phyloP scores from a whole-genome alignment of 1,139 yeast species.

The Ogataea hybrid region DNA sequence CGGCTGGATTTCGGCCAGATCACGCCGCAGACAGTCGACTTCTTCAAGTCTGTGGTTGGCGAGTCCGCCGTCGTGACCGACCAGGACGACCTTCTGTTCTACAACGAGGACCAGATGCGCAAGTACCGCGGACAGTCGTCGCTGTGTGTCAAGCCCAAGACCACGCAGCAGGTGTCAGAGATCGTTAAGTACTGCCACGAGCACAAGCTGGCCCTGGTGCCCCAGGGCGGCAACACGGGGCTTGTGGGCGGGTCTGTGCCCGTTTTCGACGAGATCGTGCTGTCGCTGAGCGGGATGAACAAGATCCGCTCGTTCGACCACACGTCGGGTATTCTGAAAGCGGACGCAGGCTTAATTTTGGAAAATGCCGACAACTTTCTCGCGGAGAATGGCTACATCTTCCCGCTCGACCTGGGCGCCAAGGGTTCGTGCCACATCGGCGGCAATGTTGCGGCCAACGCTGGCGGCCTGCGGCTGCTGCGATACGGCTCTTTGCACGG shows the following conservation, averaged over 20 bases:
- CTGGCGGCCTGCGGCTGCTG: conserved; percentile 88
- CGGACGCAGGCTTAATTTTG: conserved; percentile 88
- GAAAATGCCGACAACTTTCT: conserved; percentile 82
- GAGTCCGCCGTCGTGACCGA: conserved; percentile 48
- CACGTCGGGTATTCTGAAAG: conserved; percentile 80
- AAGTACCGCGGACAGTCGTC: conserved; percentile 87
- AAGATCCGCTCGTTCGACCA: conserved; percentile 78
- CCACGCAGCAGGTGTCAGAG: conserved; percentile 72
- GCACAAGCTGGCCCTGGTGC: conserved; percentile 78
- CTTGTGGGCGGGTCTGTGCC: conserved; percentile 95
- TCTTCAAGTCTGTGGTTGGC: conserved; percentile 56
- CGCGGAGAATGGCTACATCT: conserved; percentile 79
- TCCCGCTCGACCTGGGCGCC: conserved; percentile 95
- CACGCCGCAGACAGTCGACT: conserved; percentile 54
- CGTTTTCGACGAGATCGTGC: conserved; percentile 83
- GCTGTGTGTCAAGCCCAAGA: conserved; percentile 80
- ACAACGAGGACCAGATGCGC: conserved; percentile 95
- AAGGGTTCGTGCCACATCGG: conserved; percentile 97
- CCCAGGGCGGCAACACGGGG: conserved; percentile 98
- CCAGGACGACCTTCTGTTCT: conserved; percentile 63
- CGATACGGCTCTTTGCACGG: conserved; percentile 95
- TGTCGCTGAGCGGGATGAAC: conserved; percentile 70
- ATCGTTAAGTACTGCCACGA: conserved; percentile 84
- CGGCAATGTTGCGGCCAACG: conserved; percentile 94
- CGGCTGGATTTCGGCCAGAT: conserved; percentile 46